Base-by-base conservation (phyloP, 768 basidiomycete species). In the Tephrocybe sp. region DNA sequence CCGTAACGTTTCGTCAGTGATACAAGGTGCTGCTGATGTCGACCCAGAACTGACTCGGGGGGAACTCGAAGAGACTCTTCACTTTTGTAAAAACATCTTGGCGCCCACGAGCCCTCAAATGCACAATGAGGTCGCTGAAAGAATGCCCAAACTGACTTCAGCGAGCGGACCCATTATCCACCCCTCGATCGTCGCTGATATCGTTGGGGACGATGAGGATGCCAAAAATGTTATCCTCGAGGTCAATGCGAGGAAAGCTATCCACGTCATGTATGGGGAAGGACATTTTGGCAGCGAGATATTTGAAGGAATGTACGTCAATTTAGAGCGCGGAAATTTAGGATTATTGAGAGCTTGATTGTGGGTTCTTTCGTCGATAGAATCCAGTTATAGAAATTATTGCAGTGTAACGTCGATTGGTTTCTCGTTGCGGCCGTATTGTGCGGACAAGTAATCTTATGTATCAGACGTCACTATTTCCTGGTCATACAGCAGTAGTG, bases 21-120 rank as follows among this genome's bases (percentile, higher is more conserved):
- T 83, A 21, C 81, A 83, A 53, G 81, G 80, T 9, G 68, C 69
- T 25, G 75, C 74, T 0, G 80, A 83, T 48, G 70, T 78, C 56
- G 79, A 78, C 15, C 63, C 66, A 24, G 59, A 46, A 43, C 63
- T 82, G 25, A 76, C 78, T 2, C 76, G 77, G 50, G 62, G 67
- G 50, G 83, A 84, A 54, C 67, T 83, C 0, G 71, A 81, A 51
- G 71, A 66, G 45, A 76, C 82, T 1, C 57, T 68, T 52, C 61
- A 63, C 18, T 66, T 65, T 48, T 66, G 61, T 32, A 52, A 60
- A 46, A 39, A 64, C 48, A 55, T 68, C 21, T 59, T 67, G 42
- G 60, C 58, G 3, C 66, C 65, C 3, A 64, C 59, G 1, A 63
- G 61, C 38, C 59, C 67, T 2, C 60, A 68, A 41, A 61, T 65